phyloP scores from a whole-genome alignment of 495 filamentous ascomycete genomes.

The Usnea hakonensis region DNA sequence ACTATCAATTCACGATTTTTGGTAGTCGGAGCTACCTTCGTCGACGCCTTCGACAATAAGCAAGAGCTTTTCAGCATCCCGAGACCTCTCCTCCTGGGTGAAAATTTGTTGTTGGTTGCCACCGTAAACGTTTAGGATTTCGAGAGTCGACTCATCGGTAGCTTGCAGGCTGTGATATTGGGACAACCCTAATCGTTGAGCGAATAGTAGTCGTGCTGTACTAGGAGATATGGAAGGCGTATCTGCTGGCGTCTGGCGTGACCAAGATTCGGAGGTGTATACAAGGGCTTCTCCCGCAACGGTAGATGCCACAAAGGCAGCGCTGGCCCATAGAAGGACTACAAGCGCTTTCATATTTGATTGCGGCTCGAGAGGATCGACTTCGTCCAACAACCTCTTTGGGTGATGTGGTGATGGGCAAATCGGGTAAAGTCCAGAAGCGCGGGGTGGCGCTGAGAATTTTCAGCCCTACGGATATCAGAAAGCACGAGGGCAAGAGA shows the following conservation, averaged over 20 bases:
- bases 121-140: conserved; percentile 44
- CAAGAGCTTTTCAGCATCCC: conserved; percentile 29
- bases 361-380: background rate
- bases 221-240: conserved; percentile 33
- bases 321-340: conserved; percentile 6
- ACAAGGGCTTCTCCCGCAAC: conserved; percentile 28
- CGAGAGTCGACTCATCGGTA: conserved; percentile 37
- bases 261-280: conserved; percentile 29
- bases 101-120: conserved; percentile 37
- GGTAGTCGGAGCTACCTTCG: conserved; percentile 30
- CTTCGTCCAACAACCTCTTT: background rate
- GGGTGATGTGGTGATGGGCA: conserved; percentile 7
- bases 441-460: background rate
- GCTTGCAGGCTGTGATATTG: conserved; percentile 41
- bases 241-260: conserved; percentile 4
- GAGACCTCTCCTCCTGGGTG: conserved; percentile 19
- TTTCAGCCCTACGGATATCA: background rate
- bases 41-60: conserved; percentile 44
- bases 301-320: background rate
- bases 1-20: background rate
- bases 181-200: conserved; percentile 47
- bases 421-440: background rate
- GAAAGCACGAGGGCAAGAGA: background rate
- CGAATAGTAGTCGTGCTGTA: conserved; percentile 45
- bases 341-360: conserved; percentile 20